phyloP scores from a whole-genome alignment of 2,329 filamentous ascomycete genomes.

The Scopulariopsis brevicaulis region DNA sequence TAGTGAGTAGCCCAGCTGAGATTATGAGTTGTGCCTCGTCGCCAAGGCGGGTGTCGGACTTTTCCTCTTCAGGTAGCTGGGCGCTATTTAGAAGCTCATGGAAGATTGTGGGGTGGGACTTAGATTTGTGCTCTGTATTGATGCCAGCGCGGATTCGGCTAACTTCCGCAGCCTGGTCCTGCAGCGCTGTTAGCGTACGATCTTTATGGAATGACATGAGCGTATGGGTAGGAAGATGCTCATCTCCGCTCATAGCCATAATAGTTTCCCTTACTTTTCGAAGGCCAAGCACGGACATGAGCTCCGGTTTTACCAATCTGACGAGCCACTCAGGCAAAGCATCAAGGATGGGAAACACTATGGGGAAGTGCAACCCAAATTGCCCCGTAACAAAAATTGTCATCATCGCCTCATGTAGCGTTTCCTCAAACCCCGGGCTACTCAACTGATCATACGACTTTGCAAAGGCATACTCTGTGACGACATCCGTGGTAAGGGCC shows the following conservation, averaged over 20 bases:
- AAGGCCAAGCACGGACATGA: not conserved
- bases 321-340: constrained; percentile 17
- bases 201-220: constrained; percentile 7
- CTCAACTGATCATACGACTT: constrained; percentile 17
- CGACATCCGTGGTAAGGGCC: constrained; percentile 17
- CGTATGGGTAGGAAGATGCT: not conserved
- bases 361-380: not conserved
- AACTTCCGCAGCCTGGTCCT: constrained; percentile 15
- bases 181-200: constrained; percentile 12
- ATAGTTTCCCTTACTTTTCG: not conserved
- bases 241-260: too few relatives aligned
- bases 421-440: constrained; percentile 6
- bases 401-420: not conserved
- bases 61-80: constrained; percentile 19
- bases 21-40: constrained; percentile 26
- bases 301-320: not conserved
- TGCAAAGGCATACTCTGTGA: constrained; percentile 27
- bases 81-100: constrained; percentile 19
- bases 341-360: constrained; percentile 15
- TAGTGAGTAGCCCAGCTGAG: constrained; percentile 27
- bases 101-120: constrained; percentile 23
- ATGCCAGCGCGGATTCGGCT: constrained; percentile 20
- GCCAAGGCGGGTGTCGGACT: constrained; percentile 18
- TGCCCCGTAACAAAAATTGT: not conserved
- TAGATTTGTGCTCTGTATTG: constrained; percentile 19